phyloP scores from a whole-genome alignment of 176 grass and related monocot genomes.

The Triticum aestivum region IWGSC_CS_RefSeq_v2.1 NC_057814.1:323749809-323750308 shows the following conservation, averaged over 20 bases:
- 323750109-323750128: background rate
- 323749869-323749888: background rate
- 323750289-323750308: too few relatives aligned
- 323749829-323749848: background rate
- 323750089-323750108: background rate
- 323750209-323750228: background rate
- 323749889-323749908: background rate
- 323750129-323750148: background rate
- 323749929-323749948: conserved; percentile 7
- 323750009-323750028: background rate
- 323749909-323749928: background rate
- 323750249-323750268: background rate
- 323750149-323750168: background rate
- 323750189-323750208: background rate
- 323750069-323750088: background rate
- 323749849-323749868: background rate
- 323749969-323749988: background rate
- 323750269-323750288: too few relatives aligned
- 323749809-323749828: background rate
- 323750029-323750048: background rate
- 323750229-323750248: conserved; percentile 10
- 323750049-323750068: background rate
- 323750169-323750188: background rate
- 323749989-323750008: background rate
- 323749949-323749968: background rate